Base-by-base conservation (phyloP, 78 protist genomes). In the Cavenderia fasciculata region DNA sequence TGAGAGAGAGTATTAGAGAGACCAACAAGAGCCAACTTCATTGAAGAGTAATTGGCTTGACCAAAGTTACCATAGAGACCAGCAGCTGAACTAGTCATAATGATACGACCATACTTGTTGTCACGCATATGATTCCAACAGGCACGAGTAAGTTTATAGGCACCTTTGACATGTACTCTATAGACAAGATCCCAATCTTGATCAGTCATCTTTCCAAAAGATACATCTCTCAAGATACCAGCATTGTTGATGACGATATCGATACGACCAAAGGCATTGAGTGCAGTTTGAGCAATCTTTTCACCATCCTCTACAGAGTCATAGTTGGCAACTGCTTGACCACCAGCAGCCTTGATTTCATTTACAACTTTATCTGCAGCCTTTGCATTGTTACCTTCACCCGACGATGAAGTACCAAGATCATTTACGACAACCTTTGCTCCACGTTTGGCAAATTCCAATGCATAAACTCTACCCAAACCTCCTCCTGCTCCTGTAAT, bases 11-110 rank as follows among this genome's bases (percentile, higher is more conserved):
- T 92, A 70, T 88, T 61, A 14, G 85, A n/a, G 25, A 96, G 51
- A 49, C 96, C 96, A 29, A 86, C 75, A 3, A 96, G 56, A 3
- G 94, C 96, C 68, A 92, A 57, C 79, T 96, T 96, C 82, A 93
- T 93, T 1, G 96, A 59, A 43, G 78, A 49, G 92, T 96, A 95
- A 86, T 95, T 95, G 16, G 94, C 95, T 70, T 96, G 97, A 33
- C 98, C 98, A 34, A 79, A 84, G 92, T 94, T 93, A 65, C 98
- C 98, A 46, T 94, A 96, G 59, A 96, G 82, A 46, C 97, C 97
- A 4, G 94, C 94, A 1, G 95, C 94, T 4, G 92, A 74, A 16
- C 94, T 34, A 0, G 96, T 96, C 92, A 77, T 94, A 41, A 96
- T 78, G 74, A 96, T 73, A 49, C 95, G 71, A 56, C 98, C 96